Evolutionary conservation across 2,329 filamentous ascomycete genomes (phyloP), one percentile per base, ranked within the genome.

Genomic region (Diaporthe caulivora): DNA sequence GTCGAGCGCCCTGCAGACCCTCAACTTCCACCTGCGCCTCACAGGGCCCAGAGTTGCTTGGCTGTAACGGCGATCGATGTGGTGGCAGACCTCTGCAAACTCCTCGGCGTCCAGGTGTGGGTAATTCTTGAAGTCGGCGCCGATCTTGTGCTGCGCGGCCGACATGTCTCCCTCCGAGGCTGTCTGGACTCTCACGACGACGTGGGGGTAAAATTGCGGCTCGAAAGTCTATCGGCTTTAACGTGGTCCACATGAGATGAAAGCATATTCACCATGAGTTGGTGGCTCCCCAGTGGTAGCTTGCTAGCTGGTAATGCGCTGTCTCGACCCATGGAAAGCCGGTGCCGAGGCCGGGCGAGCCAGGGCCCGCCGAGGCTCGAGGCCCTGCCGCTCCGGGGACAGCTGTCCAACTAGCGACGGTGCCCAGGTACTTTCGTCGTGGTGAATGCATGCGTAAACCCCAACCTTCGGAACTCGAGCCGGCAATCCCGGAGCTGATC

Each of bases 61-160:
- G 72, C 88, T 86, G 80, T 92, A 92, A 75, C 81, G 86, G 49
- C 87, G 84, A 75, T 92, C 90, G 29, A 92, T 85, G 71, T 88
- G 84, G 77, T 92, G 89, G 80, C 92, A 94, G 71, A 87, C 89
- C 78, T 90, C 87, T 70, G 88, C 82, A 76, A 94, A 94, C 79
- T 94, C 92, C 53, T 90, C 86, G 15, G 83, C 78, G 15, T 83
- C 88, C 37, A 94, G 86, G 73, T 88, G 89, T 9, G 92, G 92
- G 79, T 92, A 94, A 67, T 86, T 83, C 73, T 81, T 77, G 78
- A 90, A 87, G 17, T 84, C 84, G 18, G 81, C 80, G 24, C 80
- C 77, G 62, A 71, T 29, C 17, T 65, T 70, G 6, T 40, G 37
- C 31, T 49, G 62, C 29, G 47, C 24, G 15, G 40, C 31, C 21